These are phyloP conservation scores for Clarireedia monteithiana DNA, from an alignment of 2,329 filamentous ascomycete species.

Conservation along the genomic window DNA sequence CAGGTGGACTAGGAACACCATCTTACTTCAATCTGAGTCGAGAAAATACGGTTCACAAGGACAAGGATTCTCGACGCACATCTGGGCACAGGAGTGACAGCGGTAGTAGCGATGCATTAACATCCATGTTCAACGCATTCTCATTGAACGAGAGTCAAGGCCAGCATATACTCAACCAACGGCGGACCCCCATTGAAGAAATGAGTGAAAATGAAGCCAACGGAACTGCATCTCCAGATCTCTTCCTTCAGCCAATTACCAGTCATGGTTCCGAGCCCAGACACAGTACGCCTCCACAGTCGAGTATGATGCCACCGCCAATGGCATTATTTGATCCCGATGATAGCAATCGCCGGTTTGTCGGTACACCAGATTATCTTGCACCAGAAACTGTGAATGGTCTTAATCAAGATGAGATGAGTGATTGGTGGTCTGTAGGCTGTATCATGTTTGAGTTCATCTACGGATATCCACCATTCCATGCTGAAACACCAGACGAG, in stretches of 20 bases:
- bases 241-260: conserved; percentile 51
- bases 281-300: conserved; percentile 54
- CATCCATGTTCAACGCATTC: conserved; percentile 74
- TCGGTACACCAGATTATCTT: conserved; percentile 94
- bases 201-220: conserved; percentile 62
- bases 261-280: conserved; percentile 36
- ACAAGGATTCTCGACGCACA: conserved; percentile 61
- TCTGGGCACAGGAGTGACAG: conserved; percentile 81
- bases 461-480: conserved; percentile 89
- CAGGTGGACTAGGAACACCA: conserved; percentile 64
- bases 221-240: conserved; percentile 60
- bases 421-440: conserved; percentile 99
- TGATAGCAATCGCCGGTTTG: conserved; percentile 86
- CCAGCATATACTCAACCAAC: conserved; percentile 29
- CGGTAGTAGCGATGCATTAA: conserved; percentile 77
- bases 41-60: conserved; percentile 47
- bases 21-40: conserved; percentile 84
- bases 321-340: conserved; percentile 95
- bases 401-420: conserved; percentile 91
- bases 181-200: conserved; percentile 64
- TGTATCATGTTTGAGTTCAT: conserved; percentile 97
- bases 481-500: conserved; percentile 79
- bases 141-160: conserved; percentile 57
- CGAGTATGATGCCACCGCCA: conserved; percentile 76
- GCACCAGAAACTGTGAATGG: conserved; percentile 96